Evolutionary conservation across 768 basidiomycete species (phyloP), one percentile per base, ranked within the genome.

Genomic region (Boletus speciosus): DNA sequence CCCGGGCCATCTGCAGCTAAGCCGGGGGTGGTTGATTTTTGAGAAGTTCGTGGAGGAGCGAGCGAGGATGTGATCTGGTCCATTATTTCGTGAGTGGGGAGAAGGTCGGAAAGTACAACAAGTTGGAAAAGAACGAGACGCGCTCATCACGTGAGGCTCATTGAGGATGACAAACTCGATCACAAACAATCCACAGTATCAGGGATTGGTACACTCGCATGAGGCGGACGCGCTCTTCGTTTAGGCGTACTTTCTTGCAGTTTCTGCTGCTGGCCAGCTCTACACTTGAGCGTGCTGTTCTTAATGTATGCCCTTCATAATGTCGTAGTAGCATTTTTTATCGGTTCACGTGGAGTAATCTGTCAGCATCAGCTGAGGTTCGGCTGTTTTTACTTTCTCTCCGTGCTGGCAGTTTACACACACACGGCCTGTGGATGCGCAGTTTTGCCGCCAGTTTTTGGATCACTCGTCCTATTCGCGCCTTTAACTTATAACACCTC

Each of bases 21-120:
- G 7, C 81, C 78, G 6, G 83, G 56, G 1, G 79, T 74, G 44
- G 78, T 73, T 5, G 83, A 73, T 70, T 92, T 92, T 57, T 76
- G 74, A 12, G 82, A 66, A 2, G 78, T 67, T 63, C 85, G 78
- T 41, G 83, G 71, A 39, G 86, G 81, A 3, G 77, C 84, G 21
- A 84, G 78, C 42, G 87, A 82, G 19, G 84, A 75, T 4, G 76
- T 76, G 63, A 88, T 75, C 72, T 89, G 87, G 66, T 90, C 86
- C 89, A 91, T 90, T 45, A 38, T 61, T 21, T 61, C 53, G 61
- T 59, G 62, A 61, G 44, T n/a, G 34, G 57, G 47, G 49, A 35
- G 53, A 44, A 27, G 53, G 51, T 60, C 36, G 21, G 31, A 39
- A 34, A 53, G 32, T 32, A 45, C 27, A 41, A 49, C 27, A 50